These are phyloP conservation scores for Marchantia paleacea DNA, from an alignment of 225 moss, liverwort and hornwort genomes.

Conservation along the genomic window DNA sequence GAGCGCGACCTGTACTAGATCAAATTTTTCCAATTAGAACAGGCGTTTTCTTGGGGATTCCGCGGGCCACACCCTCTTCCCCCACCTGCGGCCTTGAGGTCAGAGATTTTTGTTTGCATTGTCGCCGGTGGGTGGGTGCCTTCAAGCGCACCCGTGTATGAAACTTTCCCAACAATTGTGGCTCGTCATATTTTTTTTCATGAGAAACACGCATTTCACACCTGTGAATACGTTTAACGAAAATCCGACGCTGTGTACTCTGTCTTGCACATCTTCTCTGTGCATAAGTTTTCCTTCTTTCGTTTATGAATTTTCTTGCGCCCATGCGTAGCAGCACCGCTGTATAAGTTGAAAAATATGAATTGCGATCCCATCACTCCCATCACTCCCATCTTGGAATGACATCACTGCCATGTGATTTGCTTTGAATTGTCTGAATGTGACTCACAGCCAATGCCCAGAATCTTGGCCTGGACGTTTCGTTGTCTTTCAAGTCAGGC, in stretches of 20 bases:
- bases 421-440: too few species aligned
- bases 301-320: background rate
- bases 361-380: background rate
- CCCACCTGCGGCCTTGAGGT: conserved; percentile 9
- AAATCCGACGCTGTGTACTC: background rate
- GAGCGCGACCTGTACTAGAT: conserved; percentile 16
- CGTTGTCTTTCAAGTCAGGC: too few species aligned
- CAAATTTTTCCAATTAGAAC: conserved; percentile 37
- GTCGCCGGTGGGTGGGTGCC: conserved; percentile 27
- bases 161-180: conserved; percentile 28
- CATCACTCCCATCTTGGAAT: background rate
- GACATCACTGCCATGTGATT: background rate
- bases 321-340: background rate
- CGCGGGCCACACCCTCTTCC: conserved; percentile 23
- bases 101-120: conserved; percentile 16
- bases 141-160: conserved; percentile 33
- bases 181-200: conserved; percentile 28
- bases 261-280: background rate
- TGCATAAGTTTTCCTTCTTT: background rate
- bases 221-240: background rate
- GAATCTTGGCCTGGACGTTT: background rate
- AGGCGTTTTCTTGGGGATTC: conserved; percentile 20
- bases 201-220: conserved; percentile 15
- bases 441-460: background rate
- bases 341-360: background rate